These are phyloP conservation scores for Parachaetomium inaequale DNA, from an alignment of 495 filamentous ascomycete genomes.

Conservation along the genomic window DNA sequence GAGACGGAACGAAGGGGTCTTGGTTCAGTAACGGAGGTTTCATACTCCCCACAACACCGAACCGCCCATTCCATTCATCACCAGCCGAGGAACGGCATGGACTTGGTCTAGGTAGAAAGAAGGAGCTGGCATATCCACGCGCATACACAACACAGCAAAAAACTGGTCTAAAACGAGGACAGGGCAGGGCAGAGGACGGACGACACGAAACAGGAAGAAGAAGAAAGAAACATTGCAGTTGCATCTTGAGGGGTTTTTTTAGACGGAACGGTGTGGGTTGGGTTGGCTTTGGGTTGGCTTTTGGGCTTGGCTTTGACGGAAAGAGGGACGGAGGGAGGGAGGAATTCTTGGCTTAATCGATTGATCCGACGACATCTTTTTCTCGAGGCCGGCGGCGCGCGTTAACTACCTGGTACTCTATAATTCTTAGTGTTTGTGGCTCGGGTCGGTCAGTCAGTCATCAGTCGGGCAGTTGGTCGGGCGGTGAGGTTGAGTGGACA, in stretches of 20 bases:
- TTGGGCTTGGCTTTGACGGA: not conserved
- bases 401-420: constrained; percentile 1
- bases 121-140: not conserved
- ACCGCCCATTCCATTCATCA: not conserved
- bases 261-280: constrained; percentile 3
- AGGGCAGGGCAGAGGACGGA: not conserved
- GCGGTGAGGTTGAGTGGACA: not conserved
- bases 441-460: not conserved
- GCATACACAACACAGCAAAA: not conserved
- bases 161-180: constrained; percentile 7
- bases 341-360: constrained; percentile 14
- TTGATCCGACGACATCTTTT: not conserved
- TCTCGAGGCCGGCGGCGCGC: not conserved
- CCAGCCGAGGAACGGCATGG: not conserved
- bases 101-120: constrained; percentile 18
- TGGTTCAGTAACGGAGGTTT: not conserved
- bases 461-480: not conserved
- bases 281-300: not conserved
- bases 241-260: constrained; percentile 8
- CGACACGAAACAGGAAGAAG: constrained; percentile 1
- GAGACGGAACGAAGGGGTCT: not conserved
- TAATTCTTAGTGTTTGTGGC: constrained; percentile 13
- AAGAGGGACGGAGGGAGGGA: not conserved
- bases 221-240: constrained; percentile 5
- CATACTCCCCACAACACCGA: not conserved